Percentiles rank a stretch among this genome's conserved stretches.
Evolutionary conservation across 352 stramenopile species (phyloP).

Genomic region (Phytophthora foliorum): DNA sequence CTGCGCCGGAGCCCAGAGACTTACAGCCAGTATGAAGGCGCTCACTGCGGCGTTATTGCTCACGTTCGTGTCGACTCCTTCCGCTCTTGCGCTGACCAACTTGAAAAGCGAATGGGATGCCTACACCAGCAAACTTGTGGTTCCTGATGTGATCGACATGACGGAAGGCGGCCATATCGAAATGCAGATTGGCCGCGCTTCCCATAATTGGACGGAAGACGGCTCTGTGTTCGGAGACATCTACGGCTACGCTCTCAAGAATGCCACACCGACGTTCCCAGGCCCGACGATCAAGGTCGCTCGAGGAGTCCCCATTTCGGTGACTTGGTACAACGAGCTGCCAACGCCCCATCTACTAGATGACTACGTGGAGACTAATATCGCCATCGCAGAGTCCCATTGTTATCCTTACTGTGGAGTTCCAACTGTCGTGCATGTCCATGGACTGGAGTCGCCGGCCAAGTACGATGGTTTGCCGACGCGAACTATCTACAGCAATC

Average conservation of each 20-base stretch:
- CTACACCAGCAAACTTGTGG: slow-evolving; percentile 42
- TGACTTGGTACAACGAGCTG: slow-evolving; percentile 68
- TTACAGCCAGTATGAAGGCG: slow-evolving; percentile 5
- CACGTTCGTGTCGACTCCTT: background rate
- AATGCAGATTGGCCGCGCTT: slow-evolving; percentile 52
- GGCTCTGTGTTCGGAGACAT: slow-evolving; percentile 49
- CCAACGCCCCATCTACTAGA: slow-evolving; percentile 57
- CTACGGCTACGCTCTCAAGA: slow-evolving; percentile 56
- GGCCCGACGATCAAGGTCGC: slow-evolving; percentile 65
- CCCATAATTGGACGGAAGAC: slow-evolving; percentile 61
- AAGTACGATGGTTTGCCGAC: slow-evolving; percentile 69
- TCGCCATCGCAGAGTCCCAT: slow-evolving; percentile 56
- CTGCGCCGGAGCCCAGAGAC: slow-evolving; percentile 4
- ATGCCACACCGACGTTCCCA: slow-evolving; percentile 52
- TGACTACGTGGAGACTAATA: slow-evolving; percentile 53
- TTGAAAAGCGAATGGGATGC: slow-evolving; percentile 52
- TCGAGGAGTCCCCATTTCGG: slow-evolving; percentile 47
- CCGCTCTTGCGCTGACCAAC: slow-evolving; percentile 25
- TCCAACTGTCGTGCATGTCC: slow-evolving; percentile 65
- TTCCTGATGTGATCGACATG: slow-evolving; percentile 59
- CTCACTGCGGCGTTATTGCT: slow-evolving; percentile 3
- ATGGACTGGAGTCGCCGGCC: slow-evolving; percentile 73
- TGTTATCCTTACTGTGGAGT: slow-evolving; percentile 80
- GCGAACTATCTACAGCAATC: slow-evolving; percentile 75
- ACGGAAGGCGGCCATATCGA: slow-evolving; percentile 46